A percentile compares a stretch with the other conserved stretches of the same genome.
Conservation (phyloP, 352 stramenopile species). For the Globisporangium radiosum region DNA sequence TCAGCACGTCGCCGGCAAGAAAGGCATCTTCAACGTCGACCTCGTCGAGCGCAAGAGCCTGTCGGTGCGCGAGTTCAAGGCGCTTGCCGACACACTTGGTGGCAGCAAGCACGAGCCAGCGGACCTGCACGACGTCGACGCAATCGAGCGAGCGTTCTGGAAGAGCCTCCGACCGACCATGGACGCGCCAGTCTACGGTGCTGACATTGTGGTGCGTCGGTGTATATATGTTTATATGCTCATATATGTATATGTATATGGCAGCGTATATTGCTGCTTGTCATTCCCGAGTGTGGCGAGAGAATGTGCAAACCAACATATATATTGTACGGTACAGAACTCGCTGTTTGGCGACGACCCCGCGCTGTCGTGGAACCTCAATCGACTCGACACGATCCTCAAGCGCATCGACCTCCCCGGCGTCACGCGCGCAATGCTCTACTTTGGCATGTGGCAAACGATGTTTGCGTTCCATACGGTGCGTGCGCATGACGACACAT, state of each 20-base stretch:
- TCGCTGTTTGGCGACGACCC: conserved; percentile 78
- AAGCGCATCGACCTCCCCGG: conserved; percentile 73
- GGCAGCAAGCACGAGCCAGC: conserved; percentile 21
- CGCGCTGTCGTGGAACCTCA: conserved; percentile 83
- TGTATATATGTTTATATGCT: no score
- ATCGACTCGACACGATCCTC: conserved; percentile 85
- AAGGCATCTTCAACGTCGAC: conserved; percentile 88
- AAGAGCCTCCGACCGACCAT: conserved; percentile 79
- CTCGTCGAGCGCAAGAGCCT: conserved; percentile 82
- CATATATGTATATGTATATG: not conserved
- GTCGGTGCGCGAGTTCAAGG: conserved; percentile 52
- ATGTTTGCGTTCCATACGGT: conserved; percentile 93
- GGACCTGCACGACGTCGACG: conserved; percentile 23
- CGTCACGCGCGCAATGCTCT: conserved; percentile 89
- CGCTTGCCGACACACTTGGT: conserved; percentile 27
- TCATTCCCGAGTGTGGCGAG: no score
- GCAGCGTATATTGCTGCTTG: no score
- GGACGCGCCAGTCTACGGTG: conserved; percentile 86
- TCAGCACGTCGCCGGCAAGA: conserved; percentile 86
- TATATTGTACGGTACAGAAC: conserved; percentile 19
- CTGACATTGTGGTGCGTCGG: conserved; percentile 75
- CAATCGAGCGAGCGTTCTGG: conserved; percentile 85
- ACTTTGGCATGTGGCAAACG: conserved; percentile 92
- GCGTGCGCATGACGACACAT: not conserved
- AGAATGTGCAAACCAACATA: not conserved